phyloP scores from a whole-genome alignment of 1,284 basidiomycete genomes.

The Moesziomyces sp. region DNA sequence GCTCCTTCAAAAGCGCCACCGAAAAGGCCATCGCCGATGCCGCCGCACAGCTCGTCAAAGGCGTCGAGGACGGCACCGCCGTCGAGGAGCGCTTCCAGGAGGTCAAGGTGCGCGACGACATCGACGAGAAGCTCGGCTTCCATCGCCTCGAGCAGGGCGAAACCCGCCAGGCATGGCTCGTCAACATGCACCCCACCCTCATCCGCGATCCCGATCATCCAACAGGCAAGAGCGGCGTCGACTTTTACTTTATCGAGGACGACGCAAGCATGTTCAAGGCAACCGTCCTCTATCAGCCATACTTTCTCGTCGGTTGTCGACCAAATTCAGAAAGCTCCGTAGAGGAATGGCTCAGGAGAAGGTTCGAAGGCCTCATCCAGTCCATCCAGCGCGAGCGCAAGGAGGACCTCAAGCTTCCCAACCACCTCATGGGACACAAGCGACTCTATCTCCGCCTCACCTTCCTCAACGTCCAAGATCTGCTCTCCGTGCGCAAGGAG shows the following conservation, averaged over 20 bases:
- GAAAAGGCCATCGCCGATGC: conserved; percentile 51
- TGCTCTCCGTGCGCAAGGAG: conserved; percentile 86
- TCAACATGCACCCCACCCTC: conserved; percentile 98
- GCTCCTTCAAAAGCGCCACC: conserved; percentile 41
- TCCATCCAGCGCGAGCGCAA: conserved; percentile 81
- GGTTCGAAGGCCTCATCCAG: conserved; percentile 86
- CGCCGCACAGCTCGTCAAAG: conserved; percentile 47
- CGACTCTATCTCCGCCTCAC: conserved; percentile 87
- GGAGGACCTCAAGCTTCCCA: conserved; percentile 93
- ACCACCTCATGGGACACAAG: conserved; percentile 92
- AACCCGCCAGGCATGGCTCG: conserved; percentile 77
- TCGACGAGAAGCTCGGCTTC: conserved; percentile 94
- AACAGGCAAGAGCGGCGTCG: conserved; percentile 77
- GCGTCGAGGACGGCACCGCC: conserved; percentile 60
- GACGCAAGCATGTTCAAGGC: conserved; percentile 96
- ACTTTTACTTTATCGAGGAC: conserved; percentile 98
- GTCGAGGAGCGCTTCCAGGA: conserved; percentile 65
- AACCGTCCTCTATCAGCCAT: conserved; percentile 91
- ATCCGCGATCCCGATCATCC: conserved; percentile 75
- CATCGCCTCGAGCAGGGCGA: conserved; percentile 62
- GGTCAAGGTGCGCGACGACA: conserved; percentile 75
- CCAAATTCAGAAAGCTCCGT: conserved; percentile 85
- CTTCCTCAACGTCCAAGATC: conserved; percentile 92
- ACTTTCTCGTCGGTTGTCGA: conserved; percentile 88
- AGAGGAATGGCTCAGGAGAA: conserved; percentile 95